phyloP scores from a whole-genome alignment of 805 yeast genomes.

The Saccharomycopsis oosterbeekiorum region DNA sequence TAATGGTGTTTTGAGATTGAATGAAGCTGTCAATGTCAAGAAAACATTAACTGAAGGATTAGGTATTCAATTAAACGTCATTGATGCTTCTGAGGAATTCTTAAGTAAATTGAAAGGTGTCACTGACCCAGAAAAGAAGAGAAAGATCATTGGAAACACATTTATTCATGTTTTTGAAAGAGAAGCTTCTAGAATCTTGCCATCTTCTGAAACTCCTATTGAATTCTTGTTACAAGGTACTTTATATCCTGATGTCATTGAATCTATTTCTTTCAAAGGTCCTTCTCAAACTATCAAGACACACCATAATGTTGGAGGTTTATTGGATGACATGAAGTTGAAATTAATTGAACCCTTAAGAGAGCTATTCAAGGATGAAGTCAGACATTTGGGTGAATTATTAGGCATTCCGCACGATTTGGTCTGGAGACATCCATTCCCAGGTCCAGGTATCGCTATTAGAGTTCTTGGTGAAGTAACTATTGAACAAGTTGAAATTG shows the following conservation, averaged over 20 bases:
- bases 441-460: conserved; percentile 99
- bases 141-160: conserved; percentile 97
- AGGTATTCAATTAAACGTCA: conserved; percentile 89
- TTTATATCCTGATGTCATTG: conserved; percentile 95
- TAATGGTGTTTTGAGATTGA: conserved; percentile 93
- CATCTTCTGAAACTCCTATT: conserved; percentile 80
- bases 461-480: conserved; percentile 97
- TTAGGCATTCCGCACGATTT: conserved; percentile 93
- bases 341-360: conserved; percentile 97
- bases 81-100: conserved; percentile 90
- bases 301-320: conserved; percentile 98
- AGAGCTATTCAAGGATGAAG: conserved; percentile 98
- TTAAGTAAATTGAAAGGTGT: conserved; percentile 80
- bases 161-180: conserved; percentile 95
- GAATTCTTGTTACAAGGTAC: conserved; percentile 96
- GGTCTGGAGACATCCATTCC: conserved; percentile 99
- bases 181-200: conserved; percentile 86
- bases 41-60: conserved; percentile 84
- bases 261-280: conserved; percentile 97
- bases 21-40: conserved; percentile 85
- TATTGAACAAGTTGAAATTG: conserved; percentile 85
- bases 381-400: conserved; percentile 88
- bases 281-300: conserved; percentile 99
- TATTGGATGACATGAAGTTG: conserved; percentile 95
- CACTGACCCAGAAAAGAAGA: conserved; percentile 97